Base-by-base conservation (phyloP, 768 basidiomycete genomes). In the Zangia roseola region DNA sequence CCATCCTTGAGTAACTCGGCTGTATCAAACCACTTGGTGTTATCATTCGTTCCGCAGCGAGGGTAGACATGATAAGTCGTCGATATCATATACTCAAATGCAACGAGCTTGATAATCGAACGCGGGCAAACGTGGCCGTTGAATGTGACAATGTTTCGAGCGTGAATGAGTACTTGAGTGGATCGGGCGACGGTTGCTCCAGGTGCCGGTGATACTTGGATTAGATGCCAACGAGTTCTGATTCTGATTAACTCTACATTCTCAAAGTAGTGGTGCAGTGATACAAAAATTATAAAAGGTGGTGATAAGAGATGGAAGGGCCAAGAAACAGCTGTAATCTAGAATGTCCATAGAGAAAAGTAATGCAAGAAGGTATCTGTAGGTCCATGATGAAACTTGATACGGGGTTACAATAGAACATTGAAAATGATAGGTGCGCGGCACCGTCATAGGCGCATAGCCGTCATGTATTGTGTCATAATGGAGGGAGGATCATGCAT, bases 221-320 rank as follows among this genome's bases (percentile, higher is more conserved):
- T n/a, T n/a, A n/a, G n/a, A n/a, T n/a, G n/a, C n/a, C n/a, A n/a
- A n/a, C n/a, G n/a, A n/a, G n/a, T n/a, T n/a, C n/a, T n/a, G n/a
- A n/a, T n/a, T n/a, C 31, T 31, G 5, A 45, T 36, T 28, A 19
- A 41, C 17, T 24, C 21, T 53, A 44, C 40, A 31, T 19, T n/a
- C n/a, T n/a, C n/a, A 20, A 17, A 25, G 33, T 36, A 45, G 16
- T 23, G 24, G 20, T 19, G 28, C 40, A 20, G 23, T 45, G 33
- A 53, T 61, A 54, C 56, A 52, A 26, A 23, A n/a, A 42, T 54
- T 55, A 52, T 20, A n/a, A n/a, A n/a, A n/a, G n/a, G 21, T 39
- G 43, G 23, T 17, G 9, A 24, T 48, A 12, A n/a, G 17, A 31
- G 50, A 42, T 9, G 30, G 16, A 26, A 34, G 25, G 10, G 47